Percentiles rank a stretch among this genome's conserved stretches.
Conservation (phyloP, 2,329 filamentous ascomycete genomes). For the Delphinella strobiligena region DNA sequence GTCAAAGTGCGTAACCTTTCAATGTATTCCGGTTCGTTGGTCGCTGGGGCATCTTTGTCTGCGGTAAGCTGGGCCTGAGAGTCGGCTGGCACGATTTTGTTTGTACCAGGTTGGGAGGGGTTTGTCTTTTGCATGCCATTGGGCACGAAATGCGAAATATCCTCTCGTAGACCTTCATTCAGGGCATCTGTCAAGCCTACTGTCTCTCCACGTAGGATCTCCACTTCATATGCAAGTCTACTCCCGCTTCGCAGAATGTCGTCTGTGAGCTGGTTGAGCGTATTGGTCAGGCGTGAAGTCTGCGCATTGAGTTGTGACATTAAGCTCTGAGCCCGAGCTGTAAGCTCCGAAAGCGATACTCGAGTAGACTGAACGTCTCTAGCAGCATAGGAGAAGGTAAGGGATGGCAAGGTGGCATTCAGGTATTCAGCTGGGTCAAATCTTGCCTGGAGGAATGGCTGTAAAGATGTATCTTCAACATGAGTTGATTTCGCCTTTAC, state of each 20-base stretch:
- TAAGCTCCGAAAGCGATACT: slow-evolving; percentile 57
- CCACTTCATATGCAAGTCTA: slow-evolving; percentile 85
- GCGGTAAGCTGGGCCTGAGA: slow-evolving; percentile 6
- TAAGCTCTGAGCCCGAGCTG: slow-evolving; percentile 69
- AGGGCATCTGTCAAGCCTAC: slow-evolving; percentile 68
- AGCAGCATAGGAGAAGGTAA: slow-evolving; percentile 38
- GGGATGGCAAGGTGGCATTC: slow-evolving; percentile 62
- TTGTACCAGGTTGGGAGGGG: too few relatives aligned
- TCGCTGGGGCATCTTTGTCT: slow-evolving; percentile 1
- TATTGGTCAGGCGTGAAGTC: slow-evolving; percentile 68
- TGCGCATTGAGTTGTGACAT: slow-evolving; percentile 81
- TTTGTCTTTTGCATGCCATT: too few relatives aligned
- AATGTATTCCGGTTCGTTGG: slow-evolving; percentile 42
- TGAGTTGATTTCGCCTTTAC: slow-evolving; percentile 38
- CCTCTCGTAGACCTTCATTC: slow-evolving; percentile 56
- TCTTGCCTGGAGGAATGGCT: slow-evolving; percentile 59
- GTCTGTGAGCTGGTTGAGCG: slow-evolving; percentile 80
- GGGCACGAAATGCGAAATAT: slow-evolving; percentile 58
- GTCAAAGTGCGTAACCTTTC: slow-evolving; percentile 71
- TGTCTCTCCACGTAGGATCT: slow-evolving; percentile 81
- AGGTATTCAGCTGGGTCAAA: slow-evolving; percentile 83
- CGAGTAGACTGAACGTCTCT: slow-evolving; percentile 30
- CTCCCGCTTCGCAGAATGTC: slow-evolving; percentile 86
- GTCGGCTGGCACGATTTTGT: too few relatives aligned
- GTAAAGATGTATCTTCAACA: slow-evolving; percentile 59